Evolutionary conservation across 345 rosid genomes (phyloP), one percentile per base, ranked within the genome.

Genomic region (Adansonia digitata): DNA sequence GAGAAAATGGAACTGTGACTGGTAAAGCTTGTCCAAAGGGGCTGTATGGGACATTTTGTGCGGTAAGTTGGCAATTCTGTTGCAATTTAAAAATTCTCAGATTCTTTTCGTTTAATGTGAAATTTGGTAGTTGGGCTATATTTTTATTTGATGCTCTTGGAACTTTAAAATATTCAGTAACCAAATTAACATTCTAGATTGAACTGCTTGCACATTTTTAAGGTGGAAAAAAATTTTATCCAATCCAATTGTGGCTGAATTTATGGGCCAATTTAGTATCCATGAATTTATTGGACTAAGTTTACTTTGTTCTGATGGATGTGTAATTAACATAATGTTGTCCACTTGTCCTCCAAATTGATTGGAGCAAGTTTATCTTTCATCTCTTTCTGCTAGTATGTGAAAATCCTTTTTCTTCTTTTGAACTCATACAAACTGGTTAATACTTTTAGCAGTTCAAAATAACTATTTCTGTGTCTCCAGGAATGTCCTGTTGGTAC

Each of bases 401-500:
- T n/a, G 22, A 12, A 40, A 9, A 13, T 10, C 72, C 3, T 67
- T 67, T 22, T 13, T 7, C 11, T 43, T 43, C 34, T 43, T 14
- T 67, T 24, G 43, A 42, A 13, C 52, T 0, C 6, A 43, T 42
- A 2, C 34, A 40, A 42, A 42, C 13, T 22, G n/a, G 7, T 24
- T 66, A 42, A 13, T 66, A 9, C 24, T 68, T 68, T 27, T 18
- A 29, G 22, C 40, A 8, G 22, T 18, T 46, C 0, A 6, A 48
- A 57, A 27, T 68, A 68, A 46, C 42, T 46, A 14, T 29, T 67
- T 46, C 35, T 68, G 57, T 46, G 27, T 79, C 82, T 87, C 75
- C 86, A 91, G 99, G 99, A 95, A 87, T 95, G 99, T 78, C 99
- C 97, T 70, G 71, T 78, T 82, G 99, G 99, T 69, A 93, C 99